phyloP scores from a whole-genome alignment of 441 rosid genomes.

The Populus trichocarpa region DNA sequence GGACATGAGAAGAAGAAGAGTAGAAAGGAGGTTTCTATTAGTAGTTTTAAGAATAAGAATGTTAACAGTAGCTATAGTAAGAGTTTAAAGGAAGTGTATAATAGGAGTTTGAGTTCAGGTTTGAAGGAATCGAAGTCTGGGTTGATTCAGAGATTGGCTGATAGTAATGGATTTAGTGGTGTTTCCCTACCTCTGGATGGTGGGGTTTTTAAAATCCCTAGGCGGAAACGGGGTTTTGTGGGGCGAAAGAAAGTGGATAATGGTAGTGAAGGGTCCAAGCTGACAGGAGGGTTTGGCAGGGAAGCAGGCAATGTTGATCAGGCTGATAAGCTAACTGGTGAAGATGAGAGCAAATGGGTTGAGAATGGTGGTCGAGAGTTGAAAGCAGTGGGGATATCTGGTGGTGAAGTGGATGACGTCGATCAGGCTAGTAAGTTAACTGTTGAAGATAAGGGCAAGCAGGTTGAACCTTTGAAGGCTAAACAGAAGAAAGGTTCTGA shows the following conservation, averaged over 20 bases:
- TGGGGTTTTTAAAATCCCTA: conserved; percentile 51
- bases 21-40: conserved; percentile 50
- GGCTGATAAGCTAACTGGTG: conserved; percentile 26
- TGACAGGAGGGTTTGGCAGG: conserved; percentile 32
- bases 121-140: conserved; percentile 37
- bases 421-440: conserved; percentile 31
- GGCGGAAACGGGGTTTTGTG: conserved; percentile 68
- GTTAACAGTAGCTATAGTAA: conserved; percentile 32
- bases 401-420: conserved; percentile 28
- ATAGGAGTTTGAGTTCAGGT: conserved; percentile 32
- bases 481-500: conserved; percentile 35
- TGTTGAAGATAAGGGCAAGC: conserved; percentile 34
- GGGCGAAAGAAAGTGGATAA: conserved; percentile 60
- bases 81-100: conserved; percentile 49
- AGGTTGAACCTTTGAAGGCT: conserved; percentile 32
- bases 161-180: conserved; percentile 35
- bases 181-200: conserved; percentile 48
- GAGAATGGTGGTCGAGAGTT: conserved; percentile 1
- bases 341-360: conserved; percentile 35
- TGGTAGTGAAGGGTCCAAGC: conserved; percentile 33
- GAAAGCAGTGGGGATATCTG: conserved; percentile 5
- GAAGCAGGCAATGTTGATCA: conserved; percentile 30
- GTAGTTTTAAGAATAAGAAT: conserved; percentile 40
- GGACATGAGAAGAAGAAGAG: conserved; percentile 53
- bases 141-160: conserved; percentile 36